These are phyloP conservation scores for Gossypium sturtianum DNA, from an alignment of 345 rosid genomes.

Conservation along the genomic window DNA sequence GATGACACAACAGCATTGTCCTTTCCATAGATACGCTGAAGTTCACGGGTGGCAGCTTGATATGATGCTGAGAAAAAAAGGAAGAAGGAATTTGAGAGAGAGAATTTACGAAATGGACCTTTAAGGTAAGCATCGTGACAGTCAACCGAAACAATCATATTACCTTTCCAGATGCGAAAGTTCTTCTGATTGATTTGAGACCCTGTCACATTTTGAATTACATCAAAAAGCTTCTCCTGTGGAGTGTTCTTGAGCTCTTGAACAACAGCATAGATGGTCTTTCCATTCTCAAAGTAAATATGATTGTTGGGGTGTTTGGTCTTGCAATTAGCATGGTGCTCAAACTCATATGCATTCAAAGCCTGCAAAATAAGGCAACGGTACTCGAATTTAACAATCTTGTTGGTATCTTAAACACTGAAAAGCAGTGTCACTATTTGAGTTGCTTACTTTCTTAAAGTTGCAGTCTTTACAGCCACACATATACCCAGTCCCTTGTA, in stretches of 20 bases:
- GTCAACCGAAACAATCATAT: background rate
- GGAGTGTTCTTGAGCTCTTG: conserved; percentile 63
- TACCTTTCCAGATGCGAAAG: conserved; percentile 58
- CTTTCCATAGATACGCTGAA: conserved; percentile 59
- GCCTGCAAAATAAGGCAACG: conserved; percentile 31
- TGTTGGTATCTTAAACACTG: background rate
- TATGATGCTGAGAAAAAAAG: conserved; percentile 45
- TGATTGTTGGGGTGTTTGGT: conserved; percentile 71
- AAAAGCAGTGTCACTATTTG: too few relatives aligned
- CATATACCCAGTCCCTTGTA: conserved; percentile 50
- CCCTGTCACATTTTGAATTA: conserved; percentile 46
- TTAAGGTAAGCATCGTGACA: conserved; percentile 4
- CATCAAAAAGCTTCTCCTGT: conserved; percentile 50
- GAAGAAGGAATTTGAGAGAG: conserved; percentile 8
- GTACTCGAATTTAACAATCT: background rate
- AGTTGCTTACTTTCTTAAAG: conserved; percentile 36
- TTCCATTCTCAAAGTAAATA: conserved; percentile 63
- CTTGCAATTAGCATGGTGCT: conserved; percentile 67
- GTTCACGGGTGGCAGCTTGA: conserved; percentile 61
- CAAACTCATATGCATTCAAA: conserved; percentile 59
- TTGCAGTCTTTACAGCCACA: conserved; percentile 58
- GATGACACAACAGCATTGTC: conserved; percentile 31
- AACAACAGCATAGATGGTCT: conserved; percentile 58
- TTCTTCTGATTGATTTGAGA: conserved; percentile 52
- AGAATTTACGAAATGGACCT: conserved; percentile 12